Base-by-base conservation (phyloP, 2,329 filamentous ascomycete genomes). In the Leptographium galeiforme region DNA sequence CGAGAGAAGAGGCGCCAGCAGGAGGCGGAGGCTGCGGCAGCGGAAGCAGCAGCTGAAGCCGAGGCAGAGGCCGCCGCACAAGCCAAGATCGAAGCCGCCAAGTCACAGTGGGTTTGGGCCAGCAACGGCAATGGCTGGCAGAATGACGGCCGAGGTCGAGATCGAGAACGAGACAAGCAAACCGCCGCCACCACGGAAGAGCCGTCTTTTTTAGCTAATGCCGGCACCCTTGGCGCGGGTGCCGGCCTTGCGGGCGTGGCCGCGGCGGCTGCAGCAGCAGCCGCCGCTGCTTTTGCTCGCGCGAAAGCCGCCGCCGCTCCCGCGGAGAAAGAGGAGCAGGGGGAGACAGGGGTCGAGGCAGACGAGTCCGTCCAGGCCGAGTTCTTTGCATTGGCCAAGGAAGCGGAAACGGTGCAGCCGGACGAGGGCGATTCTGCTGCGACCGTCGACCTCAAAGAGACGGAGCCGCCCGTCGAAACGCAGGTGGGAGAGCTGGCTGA, bases 191-290 rank as follows among this genome's bases (percentile, higher is more conserved):
- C 25, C 13, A 40, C n/a, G 19, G 48, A 52, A 10, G 34, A 53
- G 52, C 38, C 50, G 70, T 79, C 79, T 83, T 83, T 84, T 82
- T 82, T 83, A 83, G 81, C 69, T 83, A 79, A 77, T 74, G 77
- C 81, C 79, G 79, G 72, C 76, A 83, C 75, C 75, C 72, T 77
- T 79, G 79, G 79, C 79, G 77, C 76, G 73, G 79, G 79, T 83
- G 80, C 71, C 79, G 80, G 81, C 76, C 65, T 77, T 68, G 73
- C 71, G 70, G 72, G 73, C 13, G 25, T 34, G 10, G 19, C 49
- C 77, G 79, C 79, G 77, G 77, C 76, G 72, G 78, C 78, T 82
- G 80, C 70, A 77, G 79, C 71, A 69, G 72, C 72, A 4, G 51
- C 30, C 32, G 18, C 25, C 13, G 68, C 67, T 62, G 69, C 67